Evolutionary conservation across 805 yeast genomes (phyloP), one percentile per base, ranked within the genome.

Genomic region (Peterozyma xylosa): DNA sequence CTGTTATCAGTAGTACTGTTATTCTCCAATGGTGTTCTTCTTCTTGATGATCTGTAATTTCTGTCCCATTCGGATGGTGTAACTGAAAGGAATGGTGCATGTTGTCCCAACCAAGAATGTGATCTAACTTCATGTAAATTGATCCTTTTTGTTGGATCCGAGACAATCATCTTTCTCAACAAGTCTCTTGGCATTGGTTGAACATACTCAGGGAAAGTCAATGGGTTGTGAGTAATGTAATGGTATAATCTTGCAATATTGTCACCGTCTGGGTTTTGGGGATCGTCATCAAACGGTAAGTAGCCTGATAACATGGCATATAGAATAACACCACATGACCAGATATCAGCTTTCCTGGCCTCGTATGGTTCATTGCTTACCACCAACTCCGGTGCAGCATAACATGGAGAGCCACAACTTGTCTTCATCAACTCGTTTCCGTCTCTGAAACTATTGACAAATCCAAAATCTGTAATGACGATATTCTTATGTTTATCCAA

Each of bases 261-360:
- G 45, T 90, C 86, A 42, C 97, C 96, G 59, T 91, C 96, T 33
- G 96, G 98, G 58, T 93, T 93, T 43, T 85, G 83, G 16, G 96
- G 93, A 61, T 93, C 99, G 63, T 93, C 99, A 58, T 93, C 99
- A 70, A 88, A 93, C 1, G 99, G 99, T 48, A 93, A 71, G 62
- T 93, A 93, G 2, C 99, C 99, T 0, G 98, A 91, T 40, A 93
- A 70, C 96, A 93, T 93, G 10, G 98, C 97, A 58, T 89, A 93
- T 37, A 93, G 66, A 43, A 93, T 93, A 29, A 93, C 90, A 47
- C 99, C 99, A 55, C 96, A 80, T 0, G 96, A 87, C 99, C 99
- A 93, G 37, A 90, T 84, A 64, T 93, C 99, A 30, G 88, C 97
- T 63, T 88, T 89, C 49, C 88, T 76, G 17, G 96, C 97, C 52